Conservation (phyloP, 2,329 filamentous ascomycete species). For the Curvularia hawaiiensis region DNA sequence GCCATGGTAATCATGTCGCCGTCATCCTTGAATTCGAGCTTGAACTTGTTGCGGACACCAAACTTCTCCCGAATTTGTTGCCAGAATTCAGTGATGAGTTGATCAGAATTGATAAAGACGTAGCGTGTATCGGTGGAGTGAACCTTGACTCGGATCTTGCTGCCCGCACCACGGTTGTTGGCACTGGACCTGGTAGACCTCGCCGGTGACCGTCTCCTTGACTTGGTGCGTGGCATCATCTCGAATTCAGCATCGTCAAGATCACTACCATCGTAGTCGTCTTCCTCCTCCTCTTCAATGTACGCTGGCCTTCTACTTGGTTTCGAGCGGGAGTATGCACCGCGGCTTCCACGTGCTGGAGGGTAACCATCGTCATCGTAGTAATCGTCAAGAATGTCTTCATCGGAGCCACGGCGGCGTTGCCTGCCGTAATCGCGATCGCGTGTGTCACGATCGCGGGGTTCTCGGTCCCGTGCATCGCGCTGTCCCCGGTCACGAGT, state of each 20-base stretch:
- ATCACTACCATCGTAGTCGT: slow-evolving; percentile 71
- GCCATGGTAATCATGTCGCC: slow-evolving; percentile 97
- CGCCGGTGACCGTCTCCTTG: slow-evolving; percentile 50
- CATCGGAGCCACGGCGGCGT: slow-evolving; percentile 48
- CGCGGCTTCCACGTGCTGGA: slow-evolving; percentile 34
- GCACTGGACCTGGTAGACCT: slow-evolving; percentile 43
- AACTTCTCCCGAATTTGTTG: slow-evolving; percentile 88
- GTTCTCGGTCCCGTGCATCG: slow-evolving; percentile 7
- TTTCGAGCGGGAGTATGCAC: slow-evolving; percentile 34
- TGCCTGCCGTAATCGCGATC: slow-evolving; percentile 25
- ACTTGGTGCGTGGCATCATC: slow-evolving; percentile 64
- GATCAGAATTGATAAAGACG: slow-evolving; percentile 77
- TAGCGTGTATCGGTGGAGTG: slow-evolving; percentile 87
- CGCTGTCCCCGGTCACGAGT: slow-evolving; percentile 33
- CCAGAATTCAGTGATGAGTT: slow-evolving; percentile 78
- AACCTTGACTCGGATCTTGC: slow-evolving; percentile 86
- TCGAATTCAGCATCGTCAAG: slow-evolving; percentile 81
- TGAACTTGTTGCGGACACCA: slow-evolving; percentile 75
- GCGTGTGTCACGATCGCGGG: slow-evolving; percentile 17
- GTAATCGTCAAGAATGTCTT: slow-evolving; percentile 60
- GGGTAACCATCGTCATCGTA: slow-evolving; percentile 71
- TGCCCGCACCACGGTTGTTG: slow-evolving; percentile 62
- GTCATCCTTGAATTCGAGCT: slow-evolving; percentile 87
- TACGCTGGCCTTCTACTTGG: slow-evolving; percentile 61
- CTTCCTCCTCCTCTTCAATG: slow-evolving; percentile 81